These are phyloP conservation scores for Anethum foeniculum DNA, from an alignment of 140 eudicot genomes.

Conservation along the genomic window DNA sequence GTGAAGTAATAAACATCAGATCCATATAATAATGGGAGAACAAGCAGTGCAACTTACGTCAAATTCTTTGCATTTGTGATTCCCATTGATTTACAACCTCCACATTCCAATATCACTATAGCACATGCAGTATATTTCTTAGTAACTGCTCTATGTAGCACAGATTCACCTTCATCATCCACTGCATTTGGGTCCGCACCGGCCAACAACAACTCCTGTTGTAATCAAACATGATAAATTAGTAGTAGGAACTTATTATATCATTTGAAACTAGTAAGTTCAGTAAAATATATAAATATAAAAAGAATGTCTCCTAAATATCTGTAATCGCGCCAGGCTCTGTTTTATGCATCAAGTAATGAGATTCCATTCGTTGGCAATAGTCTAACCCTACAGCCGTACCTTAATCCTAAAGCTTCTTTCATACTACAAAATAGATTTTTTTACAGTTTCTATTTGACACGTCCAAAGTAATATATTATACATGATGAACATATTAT, in stretches of 20 bases:
- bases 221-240: conserved; percentile 18
- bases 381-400: background rate
- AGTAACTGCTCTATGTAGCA: conserved; percentile 91
- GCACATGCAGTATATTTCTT: conserved; percentile 97
- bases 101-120: conserved; percentile 74
- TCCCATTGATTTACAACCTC: conserved; percentile 93
- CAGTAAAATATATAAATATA: background rate
- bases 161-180: conserved; percentile 99
- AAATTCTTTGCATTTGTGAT: conserved; percentile 63
- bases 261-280: conserved; percentile 5
- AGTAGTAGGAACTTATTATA: background rate
- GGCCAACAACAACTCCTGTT: conserved; percentile 84
- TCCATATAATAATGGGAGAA: background rate
- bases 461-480: background rate
- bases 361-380: background rate
- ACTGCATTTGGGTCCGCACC: conserved; percentile 99
- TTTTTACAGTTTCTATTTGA: background rate
- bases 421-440: background rate
- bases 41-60: conserved; percentile 50
- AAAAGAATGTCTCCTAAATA: background rate
- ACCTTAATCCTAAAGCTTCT: background rate
- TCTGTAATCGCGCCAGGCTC: background rate
- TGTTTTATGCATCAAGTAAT: background rate
- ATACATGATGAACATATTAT: background rate
- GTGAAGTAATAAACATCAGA: background rate